Evolutionary conservation across 1,284 basidiomycete species (phyloP), one percentile per base, ranked within the genome.

Genomic region (Wolfiporia cocos): DNA sequence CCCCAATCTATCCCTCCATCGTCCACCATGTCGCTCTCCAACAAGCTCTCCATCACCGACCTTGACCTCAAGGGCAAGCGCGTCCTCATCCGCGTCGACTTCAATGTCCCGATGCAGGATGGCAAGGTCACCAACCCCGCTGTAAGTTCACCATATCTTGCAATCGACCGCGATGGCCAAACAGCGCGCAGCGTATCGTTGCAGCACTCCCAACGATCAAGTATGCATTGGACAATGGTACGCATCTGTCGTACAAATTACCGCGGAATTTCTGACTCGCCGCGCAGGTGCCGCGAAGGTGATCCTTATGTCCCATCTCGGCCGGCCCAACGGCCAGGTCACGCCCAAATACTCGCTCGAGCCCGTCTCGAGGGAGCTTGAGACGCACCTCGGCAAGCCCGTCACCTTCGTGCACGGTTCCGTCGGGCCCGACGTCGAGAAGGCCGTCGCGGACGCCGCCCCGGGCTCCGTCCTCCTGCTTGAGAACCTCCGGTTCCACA

Each of bases 401-500:
- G 87, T 98, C 58, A 83, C 70, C 41, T 99, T 99, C 73, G 70
- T 94, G 38, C 63, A 72, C 48, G 92, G 97, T 60, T 93, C 81
- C 62, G 90, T 98, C 42, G 94, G 95, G 24, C 67, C 81, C 39
- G 83, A 92, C 21, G 81, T 89, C 54, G 91, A 96, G 67, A 70
- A 81, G 40, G 76, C 81, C 39, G 88, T 97, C 52, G 74, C 79
- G 50, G 69, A 67, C 22, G 90, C 89, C 5, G 62, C 78, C 29
- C 60, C 73, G 21, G 93, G 94, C 34, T 74, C 93, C 51, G 72
- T 99, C 57, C 84, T 98, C 68, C 76, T 99, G 41, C 83, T 99
- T 57, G 95, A 99, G 71, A 99, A 99, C 71, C 73, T 99, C 48
- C 90, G 96, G 47, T 99, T 97, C 82, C 92, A 98, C 70, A 90